Evolutionary conservation across 306 rosid genomes (phyloP).

Genomic region (Malus sylvestris): DNA sequence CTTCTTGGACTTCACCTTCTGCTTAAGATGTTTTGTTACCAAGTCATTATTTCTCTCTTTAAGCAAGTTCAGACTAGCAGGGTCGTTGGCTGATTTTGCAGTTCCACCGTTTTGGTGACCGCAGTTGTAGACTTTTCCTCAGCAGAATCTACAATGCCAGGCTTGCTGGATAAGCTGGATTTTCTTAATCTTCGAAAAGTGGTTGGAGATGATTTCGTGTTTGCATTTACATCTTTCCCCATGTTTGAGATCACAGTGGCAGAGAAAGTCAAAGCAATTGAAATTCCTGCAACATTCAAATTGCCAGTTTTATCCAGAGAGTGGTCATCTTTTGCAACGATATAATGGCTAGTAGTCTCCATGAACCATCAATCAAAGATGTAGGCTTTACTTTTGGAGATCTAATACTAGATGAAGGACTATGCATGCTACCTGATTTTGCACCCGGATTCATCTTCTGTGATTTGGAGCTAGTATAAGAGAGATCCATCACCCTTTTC

Average conservation of each 20-base stretch:
- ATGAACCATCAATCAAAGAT: constrained; percentile 23
- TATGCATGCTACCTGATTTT: constrained; percentile 26
- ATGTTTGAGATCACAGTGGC: constrained; percentile 15
- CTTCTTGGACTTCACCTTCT: constrained; percentile 45
- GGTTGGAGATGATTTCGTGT: constrained; percentile 23
- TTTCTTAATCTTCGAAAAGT: constrained; percentile 20
- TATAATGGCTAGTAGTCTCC: constrained; percentile 22
- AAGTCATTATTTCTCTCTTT: constrained; percentile 26
- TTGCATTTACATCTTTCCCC: constrained; percentile 17
- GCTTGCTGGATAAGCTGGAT: constrained; percentile 23
- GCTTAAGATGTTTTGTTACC: constrained; percentile 29
- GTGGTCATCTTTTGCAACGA: constrained; percentile 13
- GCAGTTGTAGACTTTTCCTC: constrained; percentile 18
- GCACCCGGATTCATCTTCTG: constrained; percentile 24
- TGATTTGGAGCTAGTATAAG: constrained; percentile 37
- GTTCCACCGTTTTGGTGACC: constrained; percentile 21
- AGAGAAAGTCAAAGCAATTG: constrained; percentile 19
- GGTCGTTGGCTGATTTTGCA: constrained; percentile 25
- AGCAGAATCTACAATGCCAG: constrained; percentile 24
- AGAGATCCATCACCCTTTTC: constrained; percentile 32
- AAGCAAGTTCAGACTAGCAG: constrained; percentile 20
- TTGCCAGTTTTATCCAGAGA: background rate
- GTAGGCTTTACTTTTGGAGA: constrained; percentile 19
- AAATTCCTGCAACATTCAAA: constrained; percentile 15
- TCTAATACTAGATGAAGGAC: constrained; percentile 23